Base-by-base conservation (phyloP, 306 rosid genomes). In the Heteromeles arbutifolia region DNA sequence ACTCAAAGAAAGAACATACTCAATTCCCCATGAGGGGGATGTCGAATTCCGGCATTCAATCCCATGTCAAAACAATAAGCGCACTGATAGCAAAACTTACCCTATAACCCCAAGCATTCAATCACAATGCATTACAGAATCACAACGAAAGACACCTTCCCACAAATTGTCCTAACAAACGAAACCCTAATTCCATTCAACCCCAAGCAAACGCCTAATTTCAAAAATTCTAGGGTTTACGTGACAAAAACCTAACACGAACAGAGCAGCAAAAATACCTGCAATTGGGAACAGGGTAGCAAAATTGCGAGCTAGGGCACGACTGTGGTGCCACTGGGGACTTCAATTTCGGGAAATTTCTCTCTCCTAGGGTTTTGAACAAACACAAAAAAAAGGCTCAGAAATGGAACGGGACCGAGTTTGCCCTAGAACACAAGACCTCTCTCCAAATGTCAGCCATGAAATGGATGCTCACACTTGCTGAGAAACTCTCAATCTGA, bases 351-450 rank as follows among this genome's bases (percentile, higher is more conserved):
- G 68, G 34, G 59, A 48, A 88, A 54, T 80, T 81, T 68, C 72
- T 85, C 78, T 79, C 82, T 81, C 89, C 98, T 96, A 96, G 99
- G 99, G 99, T 92, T 95, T 96, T 81, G 89, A 82, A 82, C 67
- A 70, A 50, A 78, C 64, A 80, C 70, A 1, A 34, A 39, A 64
- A 48, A 39, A 64, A 58, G 59, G 82, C 65, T 69, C 72, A 64
- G 78, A 84, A 73, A 70, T 78, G 67, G 41, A 65, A 79, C 65
- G 57, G 74, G 67, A 62, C 29, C 64, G 69, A 94, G 88, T 77
- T 92, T 66, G 86, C 81, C 87, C 89, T 79, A 87, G 82, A 80
- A 82, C 72, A 65, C 78, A 84, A 74, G 69, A 81, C 74, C 76
- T 31, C 37, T 69, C 44, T 54, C 82, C 52, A 84, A 91, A 91